Evolutionary conservation across 192 early-diverging fungal genomes (phyloP), one percentile per base, ranked within the genome.

Genomic region (Haplosporangium gracile): DNA sequence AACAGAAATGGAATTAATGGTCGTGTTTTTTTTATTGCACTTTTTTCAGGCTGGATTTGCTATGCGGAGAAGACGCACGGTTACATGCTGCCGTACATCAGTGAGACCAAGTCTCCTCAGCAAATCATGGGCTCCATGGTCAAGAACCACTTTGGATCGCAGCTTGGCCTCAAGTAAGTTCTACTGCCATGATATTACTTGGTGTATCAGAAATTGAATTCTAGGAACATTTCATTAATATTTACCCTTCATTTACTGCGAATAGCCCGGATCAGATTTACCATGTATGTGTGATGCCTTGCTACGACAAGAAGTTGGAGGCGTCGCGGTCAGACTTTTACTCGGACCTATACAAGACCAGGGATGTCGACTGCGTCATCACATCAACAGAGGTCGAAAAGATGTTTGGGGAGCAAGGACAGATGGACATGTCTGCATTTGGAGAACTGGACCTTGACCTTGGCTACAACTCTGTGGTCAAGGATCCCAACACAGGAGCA

Each of bases 251-350:
- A 53, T 68, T 72, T 45, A 5, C 22, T 71, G 34, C 32, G 9
- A 55, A 57, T 51, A 87, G 82, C 26, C 95, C 97, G 6, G 90
- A 96, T 82, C 91, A 90, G 69, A 95, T 99, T 36, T 99, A 97
- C 85, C 99, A 99, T 84, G 95, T 99, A 18, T 89, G 95, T 4
- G 90, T 99, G 36, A 99, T 99, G 99, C 98, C 98, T 43, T 99
- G 99, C 88, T 99, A 97, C 77, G 99, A 99, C 88, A 99, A 99
- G 85, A 99, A 99, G 89, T 92, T 99, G 24, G 99, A 99, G 88
- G 99, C 98, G 0, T 98, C 97, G 40, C 92, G 99, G 24, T 89
- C 91, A 45, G 97, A 99, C 81, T 99, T 99, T 82, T 97, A 95
- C 90, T 92, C 88, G 76, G 95, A 97, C 76, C 55, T 95, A 38